Evolutionary conservation across 441 rosid genomes (phyloP), one percentile per base, ranked within the genome.

Genomic region (Pelargonium cotyledonis): DNA sequence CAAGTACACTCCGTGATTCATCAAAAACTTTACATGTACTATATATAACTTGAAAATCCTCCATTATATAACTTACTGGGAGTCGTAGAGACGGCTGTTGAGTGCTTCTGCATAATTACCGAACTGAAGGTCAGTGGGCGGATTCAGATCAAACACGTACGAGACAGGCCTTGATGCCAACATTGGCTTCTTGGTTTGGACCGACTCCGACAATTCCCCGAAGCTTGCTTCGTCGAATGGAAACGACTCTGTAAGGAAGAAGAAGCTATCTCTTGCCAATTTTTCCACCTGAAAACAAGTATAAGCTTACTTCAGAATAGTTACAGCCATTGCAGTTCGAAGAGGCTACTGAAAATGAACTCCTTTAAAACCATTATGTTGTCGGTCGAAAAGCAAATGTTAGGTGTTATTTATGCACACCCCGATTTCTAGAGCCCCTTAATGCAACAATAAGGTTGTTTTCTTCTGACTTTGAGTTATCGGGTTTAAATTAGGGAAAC

Each of bases 201-300:
- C 68, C 0, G 19, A 67, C 66, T 85, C 85, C 8, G 79, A 23
- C 74, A 90, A 69, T 75, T 80, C 78, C 66, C 97, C 96, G 11
- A 88, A 94, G 76, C 83, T 84, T 65, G 61, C 69, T 77, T 87
- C 89, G 29, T 89, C 88, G 46, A 82, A 91, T 15, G 84, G 90
- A 75, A 91, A 89, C 10, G 96, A 91, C 75, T 81, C 72, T 0
- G 80, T 61, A 9, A 88, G 91, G 82, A 87, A 87, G 82, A 91
- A 91, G 87, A 94, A 94, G 81, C 95, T 63, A 5, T 88, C 89
- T 76, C 91, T 86, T 7, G 81, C 97, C 78, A 89, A 19, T 80
- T 81, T 88, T 79, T 94, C 97, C 69, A 87, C 95, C 98, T 89
- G 82, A 65, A 69, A 58, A 58, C 15, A 44, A 5, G 62, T 1